Evolutionary conservation across 805 yeast species (phyloP).

Genomic region (Candida taoyuanica): DNA sequence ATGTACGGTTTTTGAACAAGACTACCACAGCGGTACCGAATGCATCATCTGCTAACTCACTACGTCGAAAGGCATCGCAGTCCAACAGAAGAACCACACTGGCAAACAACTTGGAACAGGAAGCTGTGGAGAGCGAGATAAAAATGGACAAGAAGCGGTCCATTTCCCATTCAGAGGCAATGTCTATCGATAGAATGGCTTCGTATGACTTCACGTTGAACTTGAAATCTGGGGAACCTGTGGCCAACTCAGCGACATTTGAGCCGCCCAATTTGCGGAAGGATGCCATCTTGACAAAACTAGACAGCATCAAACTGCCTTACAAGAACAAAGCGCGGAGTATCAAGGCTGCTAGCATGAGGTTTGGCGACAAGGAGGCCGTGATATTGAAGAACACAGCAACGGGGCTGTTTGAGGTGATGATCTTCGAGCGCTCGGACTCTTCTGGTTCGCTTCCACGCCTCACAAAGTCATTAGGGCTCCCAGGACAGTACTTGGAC

Average conservation of each 20-base stretch:
- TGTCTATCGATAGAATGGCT: slow-evolving; percentile 43
- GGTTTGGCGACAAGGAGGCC: slow-evolving; percentile 54
- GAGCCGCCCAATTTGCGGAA: slow-evolving; percentile 41
- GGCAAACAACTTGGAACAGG: slow-evolving; percentile 1
- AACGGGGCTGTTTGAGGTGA: slow-evolving; percentile 41
- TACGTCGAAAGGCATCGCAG: slow-evolving; percentile 22
- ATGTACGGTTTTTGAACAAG: slow-evolving; percentile 41
- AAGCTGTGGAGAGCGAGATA: slow-evolving; percentile 10
- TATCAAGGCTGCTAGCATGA: slow-evolving; percentile 36
- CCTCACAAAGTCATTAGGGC: slow-evolving; percentile 30
- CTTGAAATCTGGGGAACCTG: slow-evolving; percentile 41
- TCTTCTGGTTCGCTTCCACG: slow-evolving; percentile 31
- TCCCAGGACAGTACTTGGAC: slow-evolving; percentile 34
- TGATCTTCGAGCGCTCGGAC: slow-evolving; percentile 39
- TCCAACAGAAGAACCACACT: slow-evolving; percentile 18
- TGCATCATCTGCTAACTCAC: slow-evolving; percentile 1
- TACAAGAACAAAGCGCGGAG: slow-evolving; percentile 27
- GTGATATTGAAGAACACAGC: slow-evolving; percentile 47
- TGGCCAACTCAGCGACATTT: slow-evolving; percentile 35
- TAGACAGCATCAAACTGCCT: slow-evolving; percentile 39
- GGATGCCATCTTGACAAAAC: slow-evolving; percentile 65
- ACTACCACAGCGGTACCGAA: not conserved
- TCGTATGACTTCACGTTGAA: slow-evolving; percentile 39
- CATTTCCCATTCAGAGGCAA: slow-evolving; percentile 35
- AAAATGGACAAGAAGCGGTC: slow-evolving; percentile 27